phyloP scores from a whole-genome alignment of 2,329 filamentous ascomycete genomes.

The Colletotrichum ledebouriae region DNA sequence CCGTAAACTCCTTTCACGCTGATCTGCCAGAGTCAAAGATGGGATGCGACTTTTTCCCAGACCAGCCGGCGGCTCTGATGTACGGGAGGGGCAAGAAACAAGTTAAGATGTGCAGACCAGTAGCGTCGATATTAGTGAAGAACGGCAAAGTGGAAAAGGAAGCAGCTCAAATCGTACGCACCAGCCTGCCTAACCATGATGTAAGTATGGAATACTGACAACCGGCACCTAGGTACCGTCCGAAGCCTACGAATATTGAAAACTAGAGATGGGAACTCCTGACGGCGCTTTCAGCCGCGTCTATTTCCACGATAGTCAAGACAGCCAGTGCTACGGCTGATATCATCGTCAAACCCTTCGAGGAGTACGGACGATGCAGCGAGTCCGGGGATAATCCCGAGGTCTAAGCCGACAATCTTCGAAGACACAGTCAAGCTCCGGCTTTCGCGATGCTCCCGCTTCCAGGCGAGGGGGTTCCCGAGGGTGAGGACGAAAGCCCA shows the following conservation, averaged over 20 bases:
- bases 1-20: conserved; percentile 36
- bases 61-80: conserved; percentile 30
- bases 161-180: conserved; percentile 31
- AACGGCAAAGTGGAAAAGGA: conserved; percentile 29
- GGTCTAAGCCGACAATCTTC: not conserved
- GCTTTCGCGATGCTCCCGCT: conserved; percentile 36
- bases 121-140: conserved; percentile 34
- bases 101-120: conserved; percentile 38
- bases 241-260: conserved; percentile 38
- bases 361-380: conserved; percentile 28
- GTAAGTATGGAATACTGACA: not conserved
- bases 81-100: conserved; percentile 44
- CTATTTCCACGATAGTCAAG: conserved; percentile 36
- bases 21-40: conserved; percentile 33
- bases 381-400: conserved; percentile 18
- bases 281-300: conserved; percentile 42
- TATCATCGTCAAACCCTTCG: conserved; percentile 35
- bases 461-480: conserved; percentile 27
- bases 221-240: not conserved
- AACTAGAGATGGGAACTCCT: conserved; percentile 42
- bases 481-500: conserved; percentile 1
- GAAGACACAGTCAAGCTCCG: conserved; percentile 26
- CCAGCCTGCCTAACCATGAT: not conserved
- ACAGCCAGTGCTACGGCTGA: conserved; percentile 37
- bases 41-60: conserved; percentile 39